phyloP scores from a whole-genome alignment of 1,284 basidiomycete genomes.

The Pseudozyma sp. region DNA sequence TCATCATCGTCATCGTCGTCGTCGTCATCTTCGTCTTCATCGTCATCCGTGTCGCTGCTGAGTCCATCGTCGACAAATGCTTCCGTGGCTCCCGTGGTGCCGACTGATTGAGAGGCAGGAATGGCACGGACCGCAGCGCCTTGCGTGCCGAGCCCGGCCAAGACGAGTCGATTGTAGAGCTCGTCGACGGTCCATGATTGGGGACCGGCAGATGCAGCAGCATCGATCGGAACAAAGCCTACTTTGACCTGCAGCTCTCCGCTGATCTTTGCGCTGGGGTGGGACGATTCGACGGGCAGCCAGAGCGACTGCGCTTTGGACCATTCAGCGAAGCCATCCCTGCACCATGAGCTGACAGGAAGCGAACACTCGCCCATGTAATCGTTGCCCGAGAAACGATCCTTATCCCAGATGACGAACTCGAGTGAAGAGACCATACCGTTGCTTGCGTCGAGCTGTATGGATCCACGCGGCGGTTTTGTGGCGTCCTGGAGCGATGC shows the following conservation, averaged over 20 bases:
- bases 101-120: slow-evolving; percentile 59
- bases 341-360: slow-evolving; percentile 83
- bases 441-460: slow-evolving; percentile 49
- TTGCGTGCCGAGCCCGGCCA: slow-evolving; percentile 31
- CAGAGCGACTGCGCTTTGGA: slow-evolving; percentile 43
- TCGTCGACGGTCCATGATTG: slow-evolving; percentile 40
- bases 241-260: slow-evolving; percentile 59
- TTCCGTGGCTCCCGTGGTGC: slow-evolving; percentile 51
- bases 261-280: slow-evolving; percentile 42
- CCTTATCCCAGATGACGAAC: slow-evolving; percentile 92
- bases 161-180: slow-evolving; percentile 47
- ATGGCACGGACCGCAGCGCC: slow-evolving; percentile 54
- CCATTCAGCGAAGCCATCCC: slow-evolving; percentile 44
- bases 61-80: slow-evolving; percentile 60
- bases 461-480: slow-evolving; percentile 39
- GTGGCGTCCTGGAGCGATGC: slow-evolving; percentile 6
- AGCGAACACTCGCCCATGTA: slow-evolving; percentile 90
- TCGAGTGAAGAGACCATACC: slow-evolving; percentile 73
- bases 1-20: slow-evolving; percentile 20
- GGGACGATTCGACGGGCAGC: slow-evolving; percentile 54
- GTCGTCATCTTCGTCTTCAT: slow-evolving; percentile 42
- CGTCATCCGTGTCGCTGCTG: slow-evolving; percentile 43
- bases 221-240: slow-evolving; percentile 44
- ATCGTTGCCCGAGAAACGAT: slow-evolving; percentile 78
- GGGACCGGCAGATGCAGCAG: slow-evolving; percentile 5